Base-by-base conservation (phyloP, 2,329 filamentous ascomycete species). In the Phialemoniopsis sp. region DNA sequence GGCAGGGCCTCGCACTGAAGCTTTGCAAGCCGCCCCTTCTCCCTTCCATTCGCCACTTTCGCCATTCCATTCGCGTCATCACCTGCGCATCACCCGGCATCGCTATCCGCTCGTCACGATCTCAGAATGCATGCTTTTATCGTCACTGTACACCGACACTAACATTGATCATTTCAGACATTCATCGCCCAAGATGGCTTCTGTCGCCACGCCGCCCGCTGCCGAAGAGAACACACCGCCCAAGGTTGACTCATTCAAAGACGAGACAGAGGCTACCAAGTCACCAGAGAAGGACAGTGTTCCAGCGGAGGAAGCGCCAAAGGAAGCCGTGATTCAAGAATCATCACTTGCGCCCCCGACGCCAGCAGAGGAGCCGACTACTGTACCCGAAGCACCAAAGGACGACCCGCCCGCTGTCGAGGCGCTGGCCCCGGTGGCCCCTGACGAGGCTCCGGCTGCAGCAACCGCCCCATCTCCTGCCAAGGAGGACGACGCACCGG, bases 161-260 rank as follows among this genome's bases (percentile, higher is more conserved):
- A 16, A 35, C 9, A 17, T 31, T 30, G 26, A 30, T 28, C 13
- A 13, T 13, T 31, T 8, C 26, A 37, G 35, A 31, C 35, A 37
- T n/a, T 16, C 35, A 12, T 37, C 35, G 10, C 21, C 21, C 21
- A 26, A 26, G 21, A 10, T 26, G 21, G 21, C 21, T 31, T 28
- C 35, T 3, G 35, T 14, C 8, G 26, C 35, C 12, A 37, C 35
- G 5, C 34, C 38, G 21, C 33, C 34, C 16, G 38, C 40, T 9
- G 46, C 49, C 16, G n/a, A 44, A 16, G 26, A 29, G 5, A 37
- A 40, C 42, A 40, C 42, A 2, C 37, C 37, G 13, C 42, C 45
- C 4, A 21, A 18, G 13, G 42, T 37, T 15, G 45, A 46, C 9
- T 32, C 40, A 2, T 26, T 8, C 29, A 36, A 14, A 3, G 34